Evolutionary conservation across 257 asterid genomes (phyloP).

Genomic region (Nicotiana paniculata): DNA sequence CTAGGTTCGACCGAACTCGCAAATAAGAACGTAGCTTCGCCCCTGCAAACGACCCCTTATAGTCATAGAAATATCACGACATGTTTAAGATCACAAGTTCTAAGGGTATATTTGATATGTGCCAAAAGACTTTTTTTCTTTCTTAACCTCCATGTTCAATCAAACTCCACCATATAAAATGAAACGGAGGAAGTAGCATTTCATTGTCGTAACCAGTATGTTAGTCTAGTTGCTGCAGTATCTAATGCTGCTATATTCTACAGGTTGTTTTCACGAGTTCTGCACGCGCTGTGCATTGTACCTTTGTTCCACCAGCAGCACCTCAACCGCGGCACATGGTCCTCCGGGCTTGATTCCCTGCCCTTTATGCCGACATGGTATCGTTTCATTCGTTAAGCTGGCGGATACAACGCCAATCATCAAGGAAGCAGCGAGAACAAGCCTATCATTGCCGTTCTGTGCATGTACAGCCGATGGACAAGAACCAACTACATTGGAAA

Average conservation of each 20-base stretch:
- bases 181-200: no score
- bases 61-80: no score
- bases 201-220: neutral
- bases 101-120: no score
- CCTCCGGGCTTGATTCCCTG: conserved; percentile 81
- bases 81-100: no score
- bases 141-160: no score
- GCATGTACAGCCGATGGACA: conserved; percentile 46
- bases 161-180: no score
- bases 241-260: neutral
- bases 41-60: no score
- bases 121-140: no score
- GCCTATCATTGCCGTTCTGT: conserved; percentile 61
- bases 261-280: conserved; percentile 85
- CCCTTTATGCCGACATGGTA: conserved; percentile 82
- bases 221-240: neutral
- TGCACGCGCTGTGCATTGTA: conserved; percentile 79
- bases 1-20: no score
- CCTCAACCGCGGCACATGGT: conserved; percentile 41
- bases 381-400: conserved; percentile 60
- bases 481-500: conserved; percentile 38
- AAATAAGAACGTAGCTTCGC: no score
- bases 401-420: conserved; percentile 35
- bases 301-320: conserved; percentile 59
- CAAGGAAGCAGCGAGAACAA: conserved; percentile 44